Base-by-base conservation (phyloP, 2,329 filamentous ascomycete genomes). In the Arachnopeziza araneosa region DNA sequence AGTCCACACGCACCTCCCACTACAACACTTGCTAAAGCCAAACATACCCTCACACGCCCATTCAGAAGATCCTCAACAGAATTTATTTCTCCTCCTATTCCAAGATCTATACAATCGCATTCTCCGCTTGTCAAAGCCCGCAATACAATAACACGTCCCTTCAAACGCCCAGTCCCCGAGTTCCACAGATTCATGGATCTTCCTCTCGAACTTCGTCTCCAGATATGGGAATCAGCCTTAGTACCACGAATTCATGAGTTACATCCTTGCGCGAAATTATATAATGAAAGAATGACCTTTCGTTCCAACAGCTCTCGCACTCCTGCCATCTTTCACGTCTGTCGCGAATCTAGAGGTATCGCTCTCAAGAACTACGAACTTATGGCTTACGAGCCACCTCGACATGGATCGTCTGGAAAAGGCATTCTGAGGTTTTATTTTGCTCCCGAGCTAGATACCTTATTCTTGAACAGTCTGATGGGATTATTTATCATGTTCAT, bases 401-500 rank as follows among this genome's bases (percentile, higher is more conserved):
- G 30, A 1, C 49, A 54, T 14, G 61, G 60, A 8, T 56, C 55
- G 24, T 44, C 55, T 22, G 65, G 68, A 12, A 69, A 69, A 32
- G 69, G 68, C 5, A 69, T 70, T 23, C 54, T 69, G n/a, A 60
- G 67, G 10, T 71, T 71, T 50, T 71, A 69, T 55, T 71, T 71
- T 59, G 60, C 59, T 36, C 70, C 70, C 0, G 54, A 61, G 9
- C 36, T 63, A 24, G 70, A 71, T 55, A 71, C 68, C 1, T 55
- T 71, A 4, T 63, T 71, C 17, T 50, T 71, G 9, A 71, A 71
- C 49, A 67, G 64, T 24, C 55, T 70, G 12, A 71, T 70, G 63
- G 69, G 68, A 4, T 54, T 71, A 14, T 70, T 71, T 22, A 67
- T 71, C 59, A 67, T 69, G 64, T 70, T 70, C 54, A 69, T 71